Base-by-base conservation (phyloP, 83 land plant species). In the Thuja plicata region DNA sequence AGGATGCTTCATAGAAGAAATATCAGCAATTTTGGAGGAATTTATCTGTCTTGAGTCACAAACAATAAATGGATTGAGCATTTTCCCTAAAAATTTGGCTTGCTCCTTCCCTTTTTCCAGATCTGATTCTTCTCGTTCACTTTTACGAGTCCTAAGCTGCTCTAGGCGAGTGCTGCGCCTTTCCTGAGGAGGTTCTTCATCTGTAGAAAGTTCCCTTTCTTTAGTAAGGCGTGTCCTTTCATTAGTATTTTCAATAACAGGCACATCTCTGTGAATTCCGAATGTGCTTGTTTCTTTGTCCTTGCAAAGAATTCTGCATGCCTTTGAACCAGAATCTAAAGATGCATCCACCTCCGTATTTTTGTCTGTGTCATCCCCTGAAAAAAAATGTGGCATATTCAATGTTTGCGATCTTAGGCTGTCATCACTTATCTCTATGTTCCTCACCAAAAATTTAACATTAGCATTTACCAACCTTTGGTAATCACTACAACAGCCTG, bases 151-250 rank as follows among this genome's bases (percentile, higher is more conserved):
- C 88, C 97, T 93, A 43, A 98, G 97, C 84, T 95, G 94, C 89
- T 95, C 99, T 87, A 97, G 94, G 3, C 99, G 95, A 54, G 93
- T 91, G 87, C 99, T 97, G 54, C 99, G 94, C 85, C 99, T 94
- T 90, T 98, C 99, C 17, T 94, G 96, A 43, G 92, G 94, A 84
- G 97, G 99, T 81, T 94, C 98, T 87, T 96, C 95, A 77, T 87
- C 89, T 79, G 84, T 30, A 76, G 60, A 85, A 19, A 48, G 41
- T 19, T 92, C 95, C 74, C 90, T 94, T 81, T 93, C 93, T 87
- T 89, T 93, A 10, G 12, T 15, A 8, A 34, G 78, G 21, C 38
- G 54, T 27, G 87, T 54, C 54, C 89, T 94, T 17, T 84, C 95
- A 88, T 48, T 52, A 76, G 41, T 86, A 73, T 81, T 57, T 41